Evolutionary conservation across 2,329 filamentous ascomycete species (phyloP).

Genomic region (Hortaea werneckii): DNA sequence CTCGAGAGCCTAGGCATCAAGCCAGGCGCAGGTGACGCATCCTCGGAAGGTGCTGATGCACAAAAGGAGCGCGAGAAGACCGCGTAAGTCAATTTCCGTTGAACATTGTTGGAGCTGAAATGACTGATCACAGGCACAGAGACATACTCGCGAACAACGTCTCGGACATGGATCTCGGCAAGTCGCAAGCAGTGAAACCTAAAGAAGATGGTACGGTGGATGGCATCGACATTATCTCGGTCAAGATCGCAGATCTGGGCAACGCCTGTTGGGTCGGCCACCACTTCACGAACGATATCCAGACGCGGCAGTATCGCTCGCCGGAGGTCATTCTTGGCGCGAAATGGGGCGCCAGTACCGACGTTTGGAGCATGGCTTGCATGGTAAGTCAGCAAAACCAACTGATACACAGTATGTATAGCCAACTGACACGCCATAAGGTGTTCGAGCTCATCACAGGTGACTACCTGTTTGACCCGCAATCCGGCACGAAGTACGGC

Average conservation of each 20-base stretch:
- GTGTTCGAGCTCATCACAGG: slow-evolving; percentile 96
- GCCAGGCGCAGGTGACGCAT: slow-evolving; percentile 7
- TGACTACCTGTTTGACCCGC: slow-evolving; percentile 96
- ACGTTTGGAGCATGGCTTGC: slow-evolving; percentile 98
- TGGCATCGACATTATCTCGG: slow-evolving; percentile 73
- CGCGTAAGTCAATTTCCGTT: slow-evolving; percentile 53
- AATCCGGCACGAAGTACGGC: slow-evolving; percentile 96
- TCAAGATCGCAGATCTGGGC: slow-evolving; percentile 96
- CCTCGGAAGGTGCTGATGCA: slow-evolving; percentile 30
- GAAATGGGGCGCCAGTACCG: slow-evolving; percentile 98
- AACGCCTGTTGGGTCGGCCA: slow-evolving; percentile 99
- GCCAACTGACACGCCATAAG: slow-evolving; percentile 35
- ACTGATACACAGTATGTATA: no score
- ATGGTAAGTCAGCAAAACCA: slow-evolving; percentile 57
- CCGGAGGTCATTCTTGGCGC: slow-evolving; percentile 93
- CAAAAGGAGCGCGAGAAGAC: slow-evolving; percentile 87
- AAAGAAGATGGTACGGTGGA: slow-evolving; percentile 56
- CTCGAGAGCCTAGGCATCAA: slow-evolving; percentile 47
- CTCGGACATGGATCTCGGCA: slow-evolving; percentile 87
- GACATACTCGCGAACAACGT: slow-evolving; percentile 88
- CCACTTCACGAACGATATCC: slow-evolving; percentile 98
- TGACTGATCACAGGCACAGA: slow-evolving; percentile 23
- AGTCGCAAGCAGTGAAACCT: slow-evolving; percentile 42
- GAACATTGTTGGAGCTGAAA: slow-evolving; percentile 6
- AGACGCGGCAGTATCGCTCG: slow-evolving; percentile 92